phyloP scores from a whole-genome alignment of 257 asterid genomes.

The Lycium ferocissimum region DNA sequence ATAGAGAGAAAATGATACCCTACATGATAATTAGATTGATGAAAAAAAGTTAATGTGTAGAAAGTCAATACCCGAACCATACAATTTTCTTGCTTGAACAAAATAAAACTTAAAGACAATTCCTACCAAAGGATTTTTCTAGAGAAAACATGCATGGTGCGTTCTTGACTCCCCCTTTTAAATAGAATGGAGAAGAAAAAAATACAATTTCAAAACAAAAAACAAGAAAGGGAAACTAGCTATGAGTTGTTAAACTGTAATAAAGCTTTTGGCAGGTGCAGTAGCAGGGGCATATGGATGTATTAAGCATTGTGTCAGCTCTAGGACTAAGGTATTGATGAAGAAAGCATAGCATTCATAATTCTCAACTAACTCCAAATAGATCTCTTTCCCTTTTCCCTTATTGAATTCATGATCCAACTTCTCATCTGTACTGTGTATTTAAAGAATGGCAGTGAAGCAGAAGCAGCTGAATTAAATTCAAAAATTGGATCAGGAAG shows the following conservation, averaged over 20 bases:
- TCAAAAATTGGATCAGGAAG: conserved; percentile 44
- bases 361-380: conserved; percentile 60
- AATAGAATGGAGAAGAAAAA: conserved; percentile 27
- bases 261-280: conserved; percentile 3
- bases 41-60: conserved; percentile 39
- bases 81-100: conserved; percentile 38
- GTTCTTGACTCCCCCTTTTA: conserved; percentile 62
- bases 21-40: conserved; percentile 20
- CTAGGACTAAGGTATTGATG: conserved; percentile 44
- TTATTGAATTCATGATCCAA: conserved; percentile 27
- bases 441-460: conserved; percentile 3
- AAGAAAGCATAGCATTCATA: conserved; percentile 63
- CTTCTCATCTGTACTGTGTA: conserved; percentile 29
- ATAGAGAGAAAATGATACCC: background rate
- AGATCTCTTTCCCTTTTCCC: background rate
- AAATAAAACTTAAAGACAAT: background rate
- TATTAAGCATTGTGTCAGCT: conserved; percentile 25
- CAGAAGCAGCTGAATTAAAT: conserved; percentile 22
- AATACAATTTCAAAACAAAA: background rate
- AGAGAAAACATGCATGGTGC: conserved; percentile 47
- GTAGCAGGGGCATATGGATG: conserved; percentile 42
- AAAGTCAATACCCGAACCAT: conserved; percentile 99
- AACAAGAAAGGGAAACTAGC: background rate
- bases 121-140: background rate
- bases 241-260: conserved; percentile 1